phyloP scores from a whole-genome alignment of 1,139 yeast genomes.

The Torulaspora globosa region DNA sequence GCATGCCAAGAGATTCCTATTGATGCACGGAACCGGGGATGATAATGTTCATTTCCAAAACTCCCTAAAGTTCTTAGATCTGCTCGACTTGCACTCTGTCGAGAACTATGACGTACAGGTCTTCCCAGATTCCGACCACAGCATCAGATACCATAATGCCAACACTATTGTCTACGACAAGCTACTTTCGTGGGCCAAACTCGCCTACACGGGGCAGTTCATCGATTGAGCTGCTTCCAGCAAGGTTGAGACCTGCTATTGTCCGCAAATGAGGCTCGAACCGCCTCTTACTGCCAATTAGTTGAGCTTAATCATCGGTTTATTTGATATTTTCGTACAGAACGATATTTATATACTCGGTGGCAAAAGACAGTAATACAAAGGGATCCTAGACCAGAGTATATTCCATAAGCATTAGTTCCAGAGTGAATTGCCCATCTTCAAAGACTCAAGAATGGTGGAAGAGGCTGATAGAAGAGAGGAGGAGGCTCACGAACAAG shows the following conservation, averaged over 20 bases:
- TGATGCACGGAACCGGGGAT: slow-evolving; percentile 80
- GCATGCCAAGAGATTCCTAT: slow-evolving; percentile 52
- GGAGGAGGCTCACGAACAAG: slow-evolving; percentile 13
- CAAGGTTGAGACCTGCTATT: neutral
- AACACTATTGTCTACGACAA: slow-evolving; percentile 62
- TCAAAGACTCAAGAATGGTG: slow-evolving; percentile 9
- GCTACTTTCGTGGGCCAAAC: slow-evolving; percentile 53
- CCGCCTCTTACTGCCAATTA: neutral
- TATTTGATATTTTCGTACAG: slow-evolving; percentile 2
- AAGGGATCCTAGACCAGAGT: slow-evolving; percentile 1
- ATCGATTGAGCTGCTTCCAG: neutral
- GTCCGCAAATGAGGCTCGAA: neutral
- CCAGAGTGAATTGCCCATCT: slow-evolving; percentile 1
- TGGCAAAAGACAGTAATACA: slow-evolving; percentile 12
- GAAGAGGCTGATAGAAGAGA: slow-evolving; percentile 14
- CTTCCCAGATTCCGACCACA: slow-evolving; percentile 77
- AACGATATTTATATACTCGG: slow-evolving; percentile 7
- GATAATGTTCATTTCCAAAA: slow-evolving; percentile 81
- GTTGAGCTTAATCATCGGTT: neutral
- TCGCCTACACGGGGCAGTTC: slow-evolving; percentile 51
- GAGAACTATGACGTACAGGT: slow-evolving; percentile 72
- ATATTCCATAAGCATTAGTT: neutral
- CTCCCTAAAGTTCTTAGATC: slow-evolving; percentile 59
- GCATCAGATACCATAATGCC: slow-evolving; percentile 68
- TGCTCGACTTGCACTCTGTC: slow-evolving; percentile 51